Evolutionary conservation across 306 rosid genomes (phyloP).

Genomic region (Fragaria nilgerrensis): DNA sequence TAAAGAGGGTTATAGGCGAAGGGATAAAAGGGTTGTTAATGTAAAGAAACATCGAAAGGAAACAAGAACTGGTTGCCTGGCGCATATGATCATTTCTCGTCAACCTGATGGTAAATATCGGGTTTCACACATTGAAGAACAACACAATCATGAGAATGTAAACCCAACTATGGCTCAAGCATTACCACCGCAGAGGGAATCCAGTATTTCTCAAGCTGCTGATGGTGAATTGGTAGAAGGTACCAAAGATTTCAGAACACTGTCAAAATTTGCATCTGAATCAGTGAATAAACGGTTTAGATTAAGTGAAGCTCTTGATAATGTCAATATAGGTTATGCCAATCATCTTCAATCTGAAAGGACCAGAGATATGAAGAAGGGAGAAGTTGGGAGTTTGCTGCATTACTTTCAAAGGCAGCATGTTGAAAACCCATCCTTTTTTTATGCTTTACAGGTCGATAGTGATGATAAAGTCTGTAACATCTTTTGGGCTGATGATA

Average conservation of each 20-base stretch:
- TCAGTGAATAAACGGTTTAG: constrained; percentile 28
- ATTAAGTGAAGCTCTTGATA: constrained; percentile 42
- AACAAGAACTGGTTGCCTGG: constrained; percentile 68
- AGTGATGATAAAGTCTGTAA: constrained; percentile 61
- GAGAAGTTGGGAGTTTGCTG: constrained; percentile 52
- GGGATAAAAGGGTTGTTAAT: constrained; percentile 48
- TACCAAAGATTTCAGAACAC: constrained; percentile 22
- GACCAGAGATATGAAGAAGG: constrained; percentile 53
- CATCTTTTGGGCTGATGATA: constrained; percentile 64
- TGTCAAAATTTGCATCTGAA: constrained; percentile 33
- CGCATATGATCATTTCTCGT: constrained; percentile 66
- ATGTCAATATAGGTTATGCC: constrained; percentile 35
- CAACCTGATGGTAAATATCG: constrained; percentile 51
- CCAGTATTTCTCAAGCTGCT: constrained; percentile 33
- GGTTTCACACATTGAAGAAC: constrained; percentile 59
- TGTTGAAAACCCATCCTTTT: constrained; percentile 55
- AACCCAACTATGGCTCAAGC: constrained; percentile 26
- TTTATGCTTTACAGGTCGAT: constrained; percentile 54
- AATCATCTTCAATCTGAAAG: constrained; percentile 48
- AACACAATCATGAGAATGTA: constrained; percentile 59
- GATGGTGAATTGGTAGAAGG: constrained; percentile 28
- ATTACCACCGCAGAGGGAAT: constrained; percentile 35
- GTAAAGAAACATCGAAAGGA: constrained; percentile 65
- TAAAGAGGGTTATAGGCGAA: constrained; percentile 59
- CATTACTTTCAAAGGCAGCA: constrained; percentile 70